Evolutionary conservation across 176 grass and related monocot genomes (phyloP), one percentile per base, ranked within the genome.

Genomic region (Tillandsia leiboldiana): DNA sequence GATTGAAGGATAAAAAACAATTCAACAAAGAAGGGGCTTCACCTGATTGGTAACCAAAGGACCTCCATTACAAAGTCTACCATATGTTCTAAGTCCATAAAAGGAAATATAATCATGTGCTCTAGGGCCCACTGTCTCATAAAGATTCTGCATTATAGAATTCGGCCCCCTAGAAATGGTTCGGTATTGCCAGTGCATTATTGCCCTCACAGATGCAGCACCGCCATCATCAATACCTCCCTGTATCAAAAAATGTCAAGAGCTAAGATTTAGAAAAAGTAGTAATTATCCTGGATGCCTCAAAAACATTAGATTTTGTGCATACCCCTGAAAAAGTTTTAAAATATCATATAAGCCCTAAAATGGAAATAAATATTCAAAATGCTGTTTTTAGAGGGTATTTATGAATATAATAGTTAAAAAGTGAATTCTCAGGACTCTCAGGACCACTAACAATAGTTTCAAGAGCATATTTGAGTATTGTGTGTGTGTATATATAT

Each of bases 151-250:
- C 73, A 97, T 79, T 83, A 97, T 92, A 2, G 89, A 97, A 83
- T 89, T 92, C 79, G 93, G 77, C 17, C 93, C 89, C 77, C 93
- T 90, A 77, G 82, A 97, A 65, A 97, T 92, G 70, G 93, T 97
- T 51, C 93, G 83, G 74, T 97, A 97, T 73, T 97, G 89, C 93
- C 93, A 97, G 67, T 92, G 93, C 93, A 97, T 97, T 71, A 97
- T 97, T 85, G 93, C 93, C 77, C 93, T 85, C 53, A 97, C 89
- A 51, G 93, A 97, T 83, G 93, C 93, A 63, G 93, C 93, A 67
- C 93, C 89, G 49, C 83, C 84, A 64, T 97, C 93, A 87, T 97
- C 93, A 72, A 97, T 92, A 77, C 93, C 93, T 79, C 93, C 93
- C 89, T 96, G 68, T 68, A n/a, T 74, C 12, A 67, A 22, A 8